phyloP scores from a whole-genome alignment of 1,284 basidiomycete species.

The Coniferiporia weirii region DNA sequence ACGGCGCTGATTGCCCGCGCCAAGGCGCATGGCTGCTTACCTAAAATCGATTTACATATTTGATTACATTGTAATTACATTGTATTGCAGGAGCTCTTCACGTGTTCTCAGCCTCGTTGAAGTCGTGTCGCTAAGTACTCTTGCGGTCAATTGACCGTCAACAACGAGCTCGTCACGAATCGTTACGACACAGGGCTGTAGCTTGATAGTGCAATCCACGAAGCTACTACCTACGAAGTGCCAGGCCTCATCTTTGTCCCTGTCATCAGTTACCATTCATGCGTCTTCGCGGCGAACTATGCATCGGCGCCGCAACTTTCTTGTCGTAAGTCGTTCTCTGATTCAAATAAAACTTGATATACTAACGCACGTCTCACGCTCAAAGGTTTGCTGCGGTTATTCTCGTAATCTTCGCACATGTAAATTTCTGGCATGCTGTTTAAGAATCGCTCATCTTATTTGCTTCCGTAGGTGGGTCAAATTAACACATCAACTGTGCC shows the following conservation, averaged over 20 bases:
- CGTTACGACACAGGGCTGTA: not conserved
- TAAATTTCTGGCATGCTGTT: slow-evolving; percentile 32
- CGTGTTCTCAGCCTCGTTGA: not conserved
- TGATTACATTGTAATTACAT: no score
- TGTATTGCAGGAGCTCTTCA: not conserved
- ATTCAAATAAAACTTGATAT: not conserved
- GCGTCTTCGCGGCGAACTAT: slow-evolving; percentile 21
- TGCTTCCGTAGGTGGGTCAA: slow-evolving; percentile 61
- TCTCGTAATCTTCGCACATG: slow-evolving; percentile 75
- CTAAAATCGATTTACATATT: no score
- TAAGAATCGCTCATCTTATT: slow-evolving; percentile 14
- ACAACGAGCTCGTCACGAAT: not conserved
- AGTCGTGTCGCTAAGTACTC: not conserved
- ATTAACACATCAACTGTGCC: slow-evolving; percentile 71
- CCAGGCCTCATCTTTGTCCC: not conserved
- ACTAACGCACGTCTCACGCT: not conserved
- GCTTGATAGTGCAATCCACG: not conserved
- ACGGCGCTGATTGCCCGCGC: no score
- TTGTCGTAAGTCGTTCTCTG: slow-evolving; percentile 18
- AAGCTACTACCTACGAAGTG: not conserved
- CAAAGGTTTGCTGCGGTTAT: slow-evolving; percentile 57
- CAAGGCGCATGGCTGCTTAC: no score
- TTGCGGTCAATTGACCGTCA: not conserved
- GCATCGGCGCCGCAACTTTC: slow-evolving; percentile 21
- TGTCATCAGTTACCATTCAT: not conserved